Evolutionary conservation across 2,329 filamentous ascomycete genomes (phyloP).

Genomic region (Chlorencoelia australis): DNA sequence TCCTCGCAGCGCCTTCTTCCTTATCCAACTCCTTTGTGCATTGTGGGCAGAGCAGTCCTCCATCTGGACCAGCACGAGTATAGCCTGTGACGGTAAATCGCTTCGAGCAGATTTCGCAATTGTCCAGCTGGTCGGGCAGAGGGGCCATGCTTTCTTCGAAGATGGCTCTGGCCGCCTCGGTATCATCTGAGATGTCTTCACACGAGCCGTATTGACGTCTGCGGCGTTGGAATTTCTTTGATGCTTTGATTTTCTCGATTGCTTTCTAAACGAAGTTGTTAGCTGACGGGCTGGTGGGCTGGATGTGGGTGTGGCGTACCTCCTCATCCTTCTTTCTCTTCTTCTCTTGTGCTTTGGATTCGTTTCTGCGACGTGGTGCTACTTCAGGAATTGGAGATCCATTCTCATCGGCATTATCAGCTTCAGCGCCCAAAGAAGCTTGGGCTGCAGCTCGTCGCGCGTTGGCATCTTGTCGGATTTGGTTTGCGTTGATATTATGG

Average conservation of each 20-base stretch:
- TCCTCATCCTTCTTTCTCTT: slow-evolving; percentile 33
- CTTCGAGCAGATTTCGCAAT: slow-evolving; percentile 77
- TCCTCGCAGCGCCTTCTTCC: slow-evolving; percentile 49
- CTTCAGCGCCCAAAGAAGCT: slow-evolving; percentile 17
- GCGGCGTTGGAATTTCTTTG: slow-evolving; percentile 46
- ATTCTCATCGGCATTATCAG: slow-evolving; percentile 32
- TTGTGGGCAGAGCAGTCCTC: slow-evolving; percentile 72
- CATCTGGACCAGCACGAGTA: slow-evolving; percentile 70
- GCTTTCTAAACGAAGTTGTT: slow-evolving; percentile 32
- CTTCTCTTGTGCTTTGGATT: slow-evolving; percentile 23
- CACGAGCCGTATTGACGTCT: slow-evolving; percentile 34
- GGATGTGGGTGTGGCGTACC: slow-evolving; percentile 16
- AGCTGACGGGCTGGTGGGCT: neutral
- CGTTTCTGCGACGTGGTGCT: slow-evolving; percentile 19
- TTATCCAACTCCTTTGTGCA: slow-evolving; percentile 69
- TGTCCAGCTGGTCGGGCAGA: slow-evolving; percentile 65
- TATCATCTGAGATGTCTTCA: slow-evolving; percentile 34
- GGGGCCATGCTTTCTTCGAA: slow-evolving; percentile 35
- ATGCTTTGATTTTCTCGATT: slow-evolving; percentile 51
- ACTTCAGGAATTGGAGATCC: slow-evolving; percentile 15
- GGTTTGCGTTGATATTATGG: slow-evolving; percentile 58
- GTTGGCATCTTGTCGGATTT: slow-evolving; percentile 42
- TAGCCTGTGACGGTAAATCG: slow-evolving; percentile 91
- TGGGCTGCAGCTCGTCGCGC: slow-evolving; percentile 34
- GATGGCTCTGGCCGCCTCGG: slow-evolving; percentile 40